These are phyloP conservation scores for Microcyclospora tardicrescens DNA, from an alignment of 2,329 filamentous ascomycete species.

Conservation along the genomic window DNA sequence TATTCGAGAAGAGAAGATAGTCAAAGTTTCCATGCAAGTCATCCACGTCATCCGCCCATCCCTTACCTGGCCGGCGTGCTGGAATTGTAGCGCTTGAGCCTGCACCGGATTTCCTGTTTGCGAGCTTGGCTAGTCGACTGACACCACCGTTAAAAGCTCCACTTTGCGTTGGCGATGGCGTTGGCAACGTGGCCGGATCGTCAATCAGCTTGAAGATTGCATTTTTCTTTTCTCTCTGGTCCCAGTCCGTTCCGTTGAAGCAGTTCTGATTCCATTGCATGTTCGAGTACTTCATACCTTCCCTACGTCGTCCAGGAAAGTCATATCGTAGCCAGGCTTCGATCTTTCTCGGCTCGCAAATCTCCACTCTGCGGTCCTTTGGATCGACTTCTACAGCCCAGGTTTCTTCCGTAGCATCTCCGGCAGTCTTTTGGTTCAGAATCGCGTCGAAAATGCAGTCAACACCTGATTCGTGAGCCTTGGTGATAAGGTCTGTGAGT, in stretches of 20 bases:
- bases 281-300: constrained; percentile 42
- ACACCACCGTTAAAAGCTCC: background rate
- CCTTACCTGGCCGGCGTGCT: constrained; percentile 32
- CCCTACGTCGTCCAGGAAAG: constrained; percentile 42
- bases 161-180: constrained; percentile 5
- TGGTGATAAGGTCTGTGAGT: constrained; percentile 38
- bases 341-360: constrained; percentile 47
- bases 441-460: constrained; percentile 57
- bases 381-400: constrained; percentile 51
- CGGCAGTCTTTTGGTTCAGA: constrained; percentile 59
- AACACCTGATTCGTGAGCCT: constrained; percentile 36
- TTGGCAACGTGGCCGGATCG: constrained; percentile 18
- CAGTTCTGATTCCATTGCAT: constrained; percentile 55
- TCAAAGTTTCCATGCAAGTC: constrained; percentile 53
- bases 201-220: constrained; percentile 54
- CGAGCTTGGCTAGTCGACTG: background rate
- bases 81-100: background rate
- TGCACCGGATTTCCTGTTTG: background rate
- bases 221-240: constrained; percentile 42
- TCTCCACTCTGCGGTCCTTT: constrained; percentile 41
- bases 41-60: constrained; percentile 50
- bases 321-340: constrained; percentile 56
- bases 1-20: constrained; percentile 60
- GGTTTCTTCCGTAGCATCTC: constrained; percentile 51
- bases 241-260: constrained; percentile 56